Base-by-base conservation (phyloP, 305 asterid species). In the Euphrasia arctica region DNA sequence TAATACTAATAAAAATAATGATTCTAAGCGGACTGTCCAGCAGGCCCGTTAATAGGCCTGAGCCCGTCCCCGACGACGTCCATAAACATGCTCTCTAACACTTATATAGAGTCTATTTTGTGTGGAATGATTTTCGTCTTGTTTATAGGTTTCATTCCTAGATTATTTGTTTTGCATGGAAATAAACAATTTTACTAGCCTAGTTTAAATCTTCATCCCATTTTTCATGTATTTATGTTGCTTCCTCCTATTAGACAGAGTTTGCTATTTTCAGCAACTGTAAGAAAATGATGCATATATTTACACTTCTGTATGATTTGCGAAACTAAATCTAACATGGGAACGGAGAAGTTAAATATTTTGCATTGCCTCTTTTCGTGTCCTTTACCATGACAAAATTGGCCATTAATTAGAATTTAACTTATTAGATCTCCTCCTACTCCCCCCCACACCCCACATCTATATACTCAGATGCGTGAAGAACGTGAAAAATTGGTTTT, bases 381-480 rank as follows among this genome's bases (percentile, higher is more conserved):
- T 56, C 34, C 41, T 47, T 13, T 65, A 14, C 32, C 14, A 22
- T 54, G 63, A 27, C 42, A 5, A 36, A 18, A 36, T 6, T 36
- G 42, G 1, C 42, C 42, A 36, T 36, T 36, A 36, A 36, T 0
- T 36, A 36, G 42, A 36, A 36, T 9, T 1, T 2, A 36, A 36
- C 42, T 5, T 36, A 5, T 9, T 36, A 36, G 6, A 6, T 6
- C 42, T 6, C 42, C 42, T 31, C 34, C 34, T 31, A 3, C 34
- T 4, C 34, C 22, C 22, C 22, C 4, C 34, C 34, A 3, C 34
- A 3, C 3, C 42, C 7, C 41, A 8, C 7, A 36, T 36, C 42
- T 36, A 1, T 36, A 5, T 14, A 14, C 15, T 49, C 55, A 58
- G 71, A 14, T 67, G 49, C 63, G 18, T 67, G 65, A 43, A 58